Conservation (phyloP, 192 early-diverging fungal species). For the Geranomyces michiganensis region DNA sequence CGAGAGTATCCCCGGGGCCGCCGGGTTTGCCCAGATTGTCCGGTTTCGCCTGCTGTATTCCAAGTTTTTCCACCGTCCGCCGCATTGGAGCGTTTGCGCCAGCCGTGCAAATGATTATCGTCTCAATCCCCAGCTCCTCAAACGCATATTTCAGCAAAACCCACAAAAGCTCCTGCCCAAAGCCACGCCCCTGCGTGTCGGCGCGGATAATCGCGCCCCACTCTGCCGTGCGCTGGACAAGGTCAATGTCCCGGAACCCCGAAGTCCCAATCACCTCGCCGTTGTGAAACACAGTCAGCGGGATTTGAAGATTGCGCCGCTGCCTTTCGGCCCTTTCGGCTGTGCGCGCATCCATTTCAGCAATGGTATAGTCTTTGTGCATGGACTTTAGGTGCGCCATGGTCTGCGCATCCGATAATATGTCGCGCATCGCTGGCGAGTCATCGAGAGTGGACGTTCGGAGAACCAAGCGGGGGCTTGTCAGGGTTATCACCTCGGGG, state of each 20-base stretch:
- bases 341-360: not conserved
- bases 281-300: conserved; percentile 3
- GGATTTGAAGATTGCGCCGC: not conserved
- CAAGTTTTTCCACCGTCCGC: not conserved
- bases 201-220: not conserved
- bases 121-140: conserved; percentile 11
- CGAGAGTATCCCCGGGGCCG: not conserved
- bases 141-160: conserved; percentile 1
- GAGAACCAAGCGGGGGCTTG: not conserved
- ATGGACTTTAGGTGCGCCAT: not conserved
- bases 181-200: not conserved
- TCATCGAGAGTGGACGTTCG: conserved; percentile 3
- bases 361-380: not conserved
- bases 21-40: not conserved
- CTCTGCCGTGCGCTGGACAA: not conserved
- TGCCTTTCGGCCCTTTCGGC: not conserved
- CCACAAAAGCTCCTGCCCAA: conserved; percentile 3
- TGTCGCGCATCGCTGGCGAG: not conserved
- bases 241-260: conserved; percentile 14
- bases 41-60: not conserved
- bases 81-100: conserved; percentile 11
- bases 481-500: not conserved
- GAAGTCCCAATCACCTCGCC: conserved; percentile 7
- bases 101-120: conserved; percentile 5
- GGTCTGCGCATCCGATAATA: not conserved